phyloP scores from a whole-genome alignment of 176 grass and related monocot genomes.

The barley (Hordeum vulgare) region DNA sequence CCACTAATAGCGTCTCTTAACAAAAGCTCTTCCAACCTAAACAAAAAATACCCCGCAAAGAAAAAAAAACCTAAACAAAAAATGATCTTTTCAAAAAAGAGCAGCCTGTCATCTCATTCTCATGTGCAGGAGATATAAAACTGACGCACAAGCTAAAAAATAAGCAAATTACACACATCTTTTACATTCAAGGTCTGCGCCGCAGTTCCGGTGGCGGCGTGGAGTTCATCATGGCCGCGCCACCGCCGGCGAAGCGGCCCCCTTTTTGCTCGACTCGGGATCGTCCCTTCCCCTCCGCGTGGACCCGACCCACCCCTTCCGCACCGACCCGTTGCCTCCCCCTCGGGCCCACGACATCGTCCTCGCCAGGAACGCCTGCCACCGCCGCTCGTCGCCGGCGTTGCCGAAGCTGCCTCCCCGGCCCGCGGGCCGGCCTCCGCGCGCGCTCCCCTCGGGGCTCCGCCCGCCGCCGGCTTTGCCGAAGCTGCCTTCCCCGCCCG shows the following conservation, averaged over 20 bases:
- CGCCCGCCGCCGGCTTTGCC: constrained; percentile 1
- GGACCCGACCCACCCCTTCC: constrained; percentile 37
- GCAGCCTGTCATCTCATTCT: no score
- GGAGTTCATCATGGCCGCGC: not conserved
- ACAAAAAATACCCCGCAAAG: no score
- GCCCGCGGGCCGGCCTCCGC: constrained; percentile 4
- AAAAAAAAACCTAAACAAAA: no score
- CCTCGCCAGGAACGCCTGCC: constrained; percentile 43
- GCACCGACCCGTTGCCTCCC: constrained; percentile 32
- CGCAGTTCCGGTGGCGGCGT: not conserved
- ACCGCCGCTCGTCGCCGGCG: constrained; percentile 38
- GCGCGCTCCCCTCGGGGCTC: constrained; percentile 48
- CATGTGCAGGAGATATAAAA: no score
- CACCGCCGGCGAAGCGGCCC: not conserved
- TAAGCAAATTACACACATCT: not conserved
- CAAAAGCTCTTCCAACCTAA: no score
- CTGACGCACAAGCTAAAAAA: no score
- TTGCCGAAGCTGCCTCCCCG: constrained; percentile 27
- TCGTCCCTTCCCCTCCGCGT: constrained; percentile 22
- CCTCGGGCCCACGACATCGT: constrained; percentile 46
- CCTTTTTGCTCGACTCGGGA: constrained; percentile 35
- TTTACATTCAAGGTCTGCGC: not conserved
- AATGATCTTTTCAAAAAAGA: no score
- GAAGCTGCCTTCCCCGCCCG: constrained; percentile 18
- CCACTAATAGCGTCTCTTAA: no score